Conservation (phyloP, 1,284 basidiomycete species). For the Athelia psychrophila region DNA sequence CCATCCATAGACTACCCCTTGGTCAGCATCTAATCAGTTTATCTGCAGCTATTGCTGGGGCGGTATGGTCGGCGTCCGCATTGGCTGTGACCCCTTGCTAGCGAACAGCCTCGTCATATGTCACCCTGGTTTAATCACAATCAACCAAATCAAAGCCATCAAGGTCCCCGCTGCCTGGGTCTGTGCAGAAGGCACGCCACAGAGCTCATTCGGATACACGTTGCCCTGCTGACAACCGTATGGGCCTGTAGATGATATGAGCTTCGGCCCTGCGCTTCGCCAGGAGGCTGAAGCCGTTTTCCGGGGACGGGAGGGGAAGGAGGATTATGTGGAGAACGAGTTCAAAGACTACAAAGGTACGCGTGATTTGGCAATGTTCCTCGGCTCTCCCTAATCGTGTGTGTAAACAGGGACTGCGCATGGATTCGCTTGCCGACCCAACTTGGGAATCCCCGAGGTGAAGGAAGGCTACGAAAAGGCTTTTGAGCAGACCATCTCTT, state of each 20-base stretch:
- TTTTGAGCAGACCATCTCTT: constrained; percentile 29
- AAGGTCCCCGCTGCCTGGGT: constrained; percentile 53
- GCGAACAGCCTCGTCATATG: constrained; percentile 51
- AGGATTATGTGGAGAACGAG: constrained; percentile 46
- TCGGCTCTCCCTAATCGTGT: not conserved
- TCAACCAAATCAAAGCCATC: constrained; percentile 40
- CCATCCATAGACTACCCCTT: constrained; percentile 8
- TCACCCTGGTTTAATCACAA: constrained; percentile 48
- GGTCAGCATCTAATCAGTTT: not conserved
- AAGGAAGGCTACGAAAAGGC: constrained; percentile 40
- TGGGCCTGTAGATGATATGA: constrained; percentile 41
- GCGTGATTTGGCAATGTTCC: constrained; percentile 1
- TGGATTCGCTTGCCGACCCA: constrained; percentile 45
- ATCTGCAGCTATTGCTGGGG: constrained; percentile 59
- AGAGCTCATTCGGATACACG: not conserved
- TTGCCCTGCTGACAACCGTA: not conserved
- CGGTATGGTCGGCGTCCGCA: constrained; percentile 38
- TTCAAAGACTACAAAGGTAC: constrained; percentile 55
- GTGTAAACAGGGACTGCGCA: constrained; percentile 41
- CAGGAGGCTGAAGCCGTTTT: constrained; percentile 42
- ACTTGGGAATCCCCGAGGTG: constrained; percentile 33
- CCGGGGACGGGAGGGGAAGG: constrained; percentile 38
- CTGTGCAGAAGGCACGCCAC: constrained; percentile 53
- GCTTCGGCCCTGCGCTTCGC: constrained; percentile 38
- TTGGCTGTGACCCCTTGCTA: constrained; percentile 34